Percentiles rank a stretch among this genome's conserved stretches.
Conservation (phyloP, 2,329 filamentous ascomycete genomes). For the Penicillium paneum region DNA sequence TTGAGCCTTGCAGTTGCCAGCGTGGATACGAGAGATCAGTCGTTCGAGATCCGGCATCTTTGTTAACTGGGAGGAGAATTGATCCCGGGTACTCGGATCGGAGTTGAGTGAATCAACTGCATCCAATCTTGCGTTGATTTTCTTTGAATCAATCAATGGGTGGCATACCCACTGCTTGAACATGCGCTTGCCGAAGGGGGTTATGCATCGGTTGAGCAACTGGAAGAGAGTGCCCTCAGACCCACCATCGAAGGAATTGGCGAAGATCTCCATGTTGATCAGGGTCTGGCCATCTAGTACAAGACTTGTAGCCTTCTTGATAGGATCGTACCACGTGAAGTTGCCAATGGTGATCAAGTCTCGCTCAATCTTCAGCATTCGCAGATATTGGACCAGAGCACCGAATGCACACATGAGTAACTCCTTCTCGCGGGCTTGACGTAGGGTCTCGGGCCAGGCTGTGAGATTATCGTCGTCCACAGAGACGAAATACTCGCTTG, state of each 20-base stretch:
- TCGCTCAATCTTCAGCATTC: constrained; percentile 80
- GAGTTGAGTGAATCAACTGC: constrained; percentile 90
- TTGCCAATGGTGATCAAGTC: constrained; percentile 85
- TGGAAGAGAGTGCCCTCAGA: constrained; percentile 82
- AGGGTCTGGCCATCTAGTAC: constrained; percentile 93
- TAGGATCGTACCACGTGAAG: constrained; percentile 88
- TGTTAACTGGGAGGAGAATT: constrained; percentile 81
- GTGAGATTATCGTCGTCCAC: constrained; percentile 57
- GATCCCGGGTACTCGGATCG: constrained; percentile 74
- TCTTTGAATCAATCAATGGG: constrained; percentile 77
- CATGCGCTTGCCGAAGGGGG: constrained; percentile 92
- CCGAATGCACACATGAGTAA: constrained; percentile 87
- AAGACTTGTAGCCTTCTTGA: constrained; percentile 82
- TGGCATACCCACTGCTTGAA: constrained; percentile 98
- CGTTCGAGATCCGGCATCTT: constrained; percentile 94
- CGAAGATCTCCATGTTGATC: constrained; percentile 96
- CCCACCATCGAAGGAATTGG: constrained; percentile 86
- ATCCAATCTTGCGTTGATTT: constrained; percentile 91
- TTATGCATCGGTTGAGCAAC: constrained; percentile 89
- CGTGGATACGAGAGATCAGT: constrained; percentile 90
- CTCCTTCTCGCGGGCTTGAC: constrained; percentile 72
- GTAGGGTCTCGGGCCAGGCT: constrained; percentile 74
- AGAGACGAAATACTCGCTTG: constrained; percentile 71
- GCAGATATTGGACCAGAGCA: constrained; percentile 81
- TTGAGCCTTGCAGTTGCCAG: constrained; percentile 80